These are phyloP conservation scores for Fraxinus sp. DNA, from an alignment of 305 asterid genomes.

Conservation along the genomic window DNA sequence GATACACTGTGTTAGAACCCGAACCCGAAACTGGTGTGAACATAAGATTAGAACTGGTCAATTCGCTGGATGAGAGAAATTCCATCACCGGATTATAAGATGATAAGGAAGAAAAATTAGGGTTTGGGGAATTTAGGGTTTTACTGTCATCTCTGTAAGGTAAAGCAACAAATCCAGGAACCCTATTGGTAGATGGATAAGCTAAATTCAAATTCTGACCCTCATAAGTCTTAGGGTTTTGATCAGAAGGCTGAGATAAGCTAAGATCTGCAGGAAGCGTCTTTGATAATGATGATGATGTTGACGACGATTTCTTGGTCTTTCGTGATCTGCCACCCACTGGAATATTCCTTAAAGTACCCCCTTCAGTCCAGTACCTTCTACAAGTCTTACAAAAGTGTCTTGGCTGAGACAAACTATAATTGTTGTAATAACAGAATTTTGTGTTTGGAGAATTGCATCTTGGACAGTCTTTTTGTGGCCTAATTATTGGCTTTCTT, in stretches of 20 bases:
- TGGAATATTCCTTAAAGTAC: slow-evolving; percentile 45
- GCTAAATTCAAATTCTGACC: slow-evolving; percentile 38
- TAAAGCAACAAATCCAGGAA: slow-evolving; percentile 27
- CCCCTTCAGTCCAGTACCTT: slow-evolving; percentile 57
- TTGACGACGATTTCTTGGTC: slow-evolving; percentile 27
- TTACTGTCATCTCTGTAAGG: not conserved
- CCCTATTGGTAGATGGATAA: slow-evolving; percentile 19
- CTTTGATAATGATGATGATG: slow-evolving; percentile 1
- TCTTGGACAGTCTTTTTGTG: slow-evolving; percentile 51
- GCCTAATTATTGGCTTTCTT: slow-evolving; percentile 37
- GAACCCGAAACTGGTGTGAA: slow-evolving; percentile 9
- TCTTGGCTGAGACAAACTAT: slow-evolving; percentile 48
- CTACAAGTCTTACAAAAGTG: slow-evolving; percentile 51
- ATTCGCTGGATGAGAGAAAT: slow-evolving; percentile 23
- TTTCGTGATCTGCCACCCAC: slow-evolving; percentile 54
- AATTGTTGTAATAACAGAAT: slow-evolving; percentile 52
- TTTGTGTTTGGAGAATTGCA: slow-evolving; percentile 49
- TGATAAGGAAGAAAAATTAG: slow-evolving; percentile 4
- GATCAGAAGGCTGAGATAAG: slow-evolving; percentile 13
- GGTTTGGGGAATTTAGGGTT: slow-evolving; percentile 9
- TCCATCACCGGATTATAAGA: slow-evolving; percentile 13
- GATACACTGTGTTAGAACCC: slow-evolving; percentile 1
- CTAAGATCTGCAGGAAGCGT: slow-evolving; percentile 32
- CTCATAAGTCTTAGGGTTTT: slow-evolving; percentile 28
- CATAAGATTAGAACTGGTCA: slow-evolving; percentile 20